phyloP scores from a whole-genome alignment of 768 basidiomycete genomes.

The Leccinum variicolor region DNA sequence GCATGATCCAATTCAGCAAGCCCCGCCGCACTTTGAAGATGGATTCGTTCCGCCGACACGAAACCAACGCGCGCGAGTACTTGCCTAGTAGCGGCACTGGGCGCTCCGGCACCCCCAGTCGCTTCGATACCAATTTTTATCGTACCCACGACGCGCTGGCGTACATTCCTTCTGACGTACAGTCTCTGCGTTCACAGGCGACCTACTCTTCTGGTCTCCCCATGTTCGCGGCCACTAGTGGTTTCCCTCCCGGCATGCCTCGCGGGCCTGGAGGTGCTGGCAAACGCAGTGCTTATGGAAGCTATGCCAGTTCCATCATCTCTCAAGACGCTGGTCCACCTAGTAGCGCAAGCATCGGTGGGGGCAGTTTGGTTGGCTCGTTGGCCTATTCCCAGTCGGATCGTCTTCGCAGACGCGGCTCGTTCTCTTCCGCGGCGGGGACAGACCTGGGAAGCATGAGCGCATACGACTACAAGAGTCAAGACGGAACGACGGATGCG shows the following conservation, averaged over 20 bases:
- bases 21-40: conserved; percentile 90
- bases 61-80: conserved; percentile 86
- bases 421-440: conserved; percentile 74
- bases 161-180: conserved; percentile 93
- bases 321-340: conserved; percentile 84
- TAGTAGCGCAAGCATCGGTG: conserved; percentile 56
- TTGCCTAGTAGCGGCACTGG: conserved; percentile 37
- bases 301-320: conserved; percentile 89
- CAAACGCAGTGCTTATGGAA: conserved; percentile 73
- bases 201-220: conserved; percentile 92
- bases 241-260: conserved; percentile 65
- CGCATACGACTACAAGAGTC: conserved; percentile 83
- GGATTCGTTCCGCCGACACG: conserved; percentile 92
- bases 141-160: conserved; percentile 91
- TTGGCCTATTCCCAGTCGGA: conserved; percentile 92
- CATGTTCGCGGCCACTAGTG: conserved; percentile 69
- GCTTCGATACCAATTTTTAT: conserved; percentile 95
- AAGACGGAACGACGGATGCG: conserved; percentile 73
- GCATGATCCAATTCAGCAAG: conserved; percentile 99
- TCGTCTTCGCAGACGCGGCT: conserved; percentile 71
- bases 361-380: conserved; percentile 43
- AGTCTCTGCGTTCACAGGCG: conserved; percentile 94
- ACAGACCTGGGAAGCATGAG: conserved; percentile 77
- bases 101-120: conserved; percentile 86
- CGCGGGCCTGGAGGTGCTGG: conserved; percentile 56